Conservation (phyloP, 1,139 yeast species). For the Suhomyces chickasaworum region DNA sequence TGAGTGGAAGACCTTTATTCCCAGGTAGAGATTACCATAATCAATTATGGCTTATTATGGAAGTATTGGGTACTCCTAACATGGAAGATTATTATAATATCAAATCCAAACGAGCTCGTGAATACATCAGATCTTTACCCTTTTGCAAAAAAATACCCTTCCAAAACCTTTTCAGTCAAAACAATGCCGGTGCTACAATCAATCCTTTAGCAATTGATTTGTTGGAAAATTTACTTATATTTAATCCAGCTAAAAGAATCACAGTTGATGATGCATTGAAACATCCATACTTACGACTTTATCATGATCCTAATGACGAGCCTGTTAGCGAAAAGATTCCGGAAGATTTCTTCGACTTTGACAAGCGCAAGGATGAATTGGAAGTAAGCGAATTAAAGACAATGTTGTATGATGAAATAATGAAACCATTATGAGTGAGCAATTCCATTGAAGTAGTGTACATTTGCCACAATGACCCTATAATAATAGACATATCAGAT, state of each 20-base stretch:
- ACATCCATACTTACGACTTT: conserved; percentile 79
- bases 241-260: conserved; percentile 78
- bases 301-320: conserved; percentile 85
- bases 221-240: conserved; percentile 69
- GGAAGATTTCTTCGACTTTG: conserved; percentile 80
- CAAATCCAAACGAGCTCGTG: conserved; percentile 82
- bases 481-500: background rate
- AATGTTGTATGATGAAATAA: conserved; percentile 66
- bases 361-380: conserved; percentile 70
- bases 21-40: conserved; percentile 95
- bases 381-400: conserved; percentile 69
- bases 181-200: conserved; percentile 19
- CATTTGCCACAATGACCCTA: no score
- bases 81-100: conserved; percentile 80
- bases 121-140: conserved; percentile 78
- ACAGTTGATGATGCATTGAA: conserved; percentile 77
- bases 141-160: conserved; percentile 60
- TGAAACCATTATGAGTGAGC: conserved; percentile 28
- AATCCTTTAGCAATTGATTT: conserved; percentile 80
- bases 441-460: no score
- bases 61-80: conserved; percentile 86
- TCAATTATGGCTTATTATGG: conserved; percentile 84
- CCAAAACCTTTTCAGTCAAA: conserved; percentile 19
- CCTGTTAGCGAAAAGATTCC: conserved; percentile 76
- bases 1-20: conserved; percentile 81